phyloP scores from a whole-genome alignment of 2,329 filamentous ascomycete genomes.

The Pseudogymnoascus sp. region DNA sequence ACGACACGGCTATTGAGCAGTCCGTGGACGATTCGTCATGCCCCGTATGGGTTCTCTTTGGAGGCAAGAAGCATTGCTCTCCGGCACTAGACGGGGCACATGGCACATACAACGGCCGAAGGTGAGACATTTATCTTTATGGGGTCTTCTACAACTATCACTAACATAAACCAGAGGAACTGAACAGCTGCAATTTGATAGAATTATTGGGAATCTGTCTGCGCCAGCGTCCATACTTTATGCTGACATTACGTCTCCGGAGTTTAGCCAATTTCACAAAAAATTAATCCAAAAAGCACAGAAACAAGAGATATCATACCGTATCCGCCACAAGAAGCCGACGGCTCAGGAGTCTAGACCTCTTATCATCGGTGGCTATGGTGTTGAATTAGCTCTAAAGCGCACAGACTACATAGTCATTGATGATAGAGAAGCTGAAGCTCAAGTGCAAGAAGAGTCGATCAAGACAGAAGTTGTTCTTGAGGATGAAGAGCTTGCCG shows the following conservation, averaged over 20 bases:
- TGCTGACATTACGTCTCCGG: conserved; percentile 69
- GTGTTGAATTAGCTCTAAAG: conserved; percentile 85
- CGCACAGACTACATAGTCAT: conserved; percentile 98
- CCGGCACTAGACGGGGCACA: conserved; percentile 53
- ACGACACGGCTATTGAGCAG: conserved; percentile 74
- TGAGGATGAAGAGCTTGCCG: conserved; percentile 65
- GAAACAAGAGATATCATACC: conserved; percentile 68
- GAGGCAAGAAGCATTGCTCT: conserved; percentile 73
- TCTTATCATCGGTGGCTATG: conserved; percentile 83
- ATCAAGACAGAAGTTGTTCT: conserved; percentile 39
- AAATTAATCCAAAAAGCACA: conserved; percentile 59
- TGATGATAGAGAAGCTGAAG: conserved; percentile 62
- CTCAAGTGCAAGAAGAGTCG: conserved; percentile 29
- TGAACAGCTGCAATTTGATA: conserved; percentile 68
- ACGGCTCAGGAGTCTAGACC: conserved; percentile 41
- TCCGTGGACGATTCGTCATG: conserved; percentile 60
- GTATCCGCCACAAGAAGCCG: conserved; percentile 68
- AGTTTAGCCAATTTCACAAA: conserved; percentile 71
- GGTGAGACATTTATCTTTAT: conserved; percentile 30
- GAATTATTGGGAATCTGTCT: conserved; percentile 51
- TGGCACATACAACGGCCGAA: conserved; percentile 40
- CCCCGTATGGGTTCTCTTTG: conserved; percentile 68
- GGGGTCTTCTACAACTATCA: neutral
- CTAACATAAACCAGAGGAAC: conserved; percentile 17
- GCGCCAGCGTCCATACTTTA: conserved; percentile 69